A percentile compares a stretch with the other conserved stretches of the same genome.
phyloP scores from a whole-genome alignment of 768 basidiomycete species.

The Russula emetica region DNA sequence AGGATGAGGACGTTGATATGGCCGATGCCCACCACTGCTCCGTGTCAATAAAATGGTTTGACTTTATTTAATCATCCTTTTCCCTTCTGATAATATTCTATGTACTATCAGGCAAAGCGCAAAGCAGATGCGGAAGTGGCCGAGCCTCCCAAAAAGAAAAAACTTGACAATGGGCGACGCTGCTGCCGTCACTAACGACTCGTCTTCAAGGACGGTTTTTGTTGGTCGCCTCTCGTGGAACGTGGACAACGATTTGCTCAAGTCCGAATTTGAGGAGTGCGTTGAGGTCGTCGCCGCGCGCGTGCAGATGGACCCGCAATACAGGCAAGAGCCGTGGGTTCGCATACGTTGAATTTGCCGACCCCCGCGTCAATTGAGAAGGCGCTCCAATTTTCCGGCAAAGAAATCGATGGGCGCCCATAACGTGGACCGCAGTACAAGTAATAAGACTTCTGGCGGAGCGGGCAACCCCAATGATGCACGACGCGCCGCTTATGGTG shows the following conservation, averaged over 20 bases:
- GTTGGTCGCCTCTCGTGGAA: constrained; percentile 95
- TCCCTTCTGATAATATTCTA: constrained; percentile 4
- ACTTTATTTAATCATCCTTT: constrained; percentile 10
- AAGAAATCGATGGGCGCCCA: constrained; percentile 88
- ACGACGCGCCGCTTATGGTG: constrained; percentile 73
- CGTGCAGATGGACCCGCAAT: constrained; percentile 81
- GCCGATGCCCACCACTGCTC: constrained; percentile 40
- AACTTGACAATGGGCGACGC: constrained; percentile 59
- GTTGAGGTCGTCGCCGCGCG: constrained; percentile 87
- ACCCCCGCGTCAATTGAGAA: constrained; percentile 68
- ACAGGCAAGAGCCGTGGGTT: constrained; percentile 82
- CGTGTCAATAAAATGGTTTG: constrained; percentile 27
- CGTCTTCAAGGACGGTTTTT: constrained; percentile 61
- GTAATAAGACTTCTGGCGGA: constrained; percentile 45
- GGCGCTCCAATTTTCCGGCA: constrained; percentile 75
- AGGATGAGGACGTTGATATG: constrained; percentile 59
- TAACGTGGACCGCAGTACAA: constrained; percentile 76
- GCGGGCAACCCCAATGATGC: constrained; percentile 46
- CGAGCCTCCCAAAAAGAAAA: constrained; percentile 74
- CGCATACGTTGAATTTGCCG: constrained; percentile 76
- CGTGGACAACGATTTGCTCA: constrained; percentile 93
- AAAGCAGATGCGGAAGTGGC: constrained; percentile 66
- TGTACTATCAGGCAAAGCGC: constrained; percentile 56
- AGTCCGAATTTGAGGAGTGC: constrained; percentile 81
- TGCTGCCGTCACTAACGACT: constrained; percentile 42